Evolutionary conservation across 176 grass and related monocot species (phyloP).

Genomic region (Zoysia pacifica): DNA sequence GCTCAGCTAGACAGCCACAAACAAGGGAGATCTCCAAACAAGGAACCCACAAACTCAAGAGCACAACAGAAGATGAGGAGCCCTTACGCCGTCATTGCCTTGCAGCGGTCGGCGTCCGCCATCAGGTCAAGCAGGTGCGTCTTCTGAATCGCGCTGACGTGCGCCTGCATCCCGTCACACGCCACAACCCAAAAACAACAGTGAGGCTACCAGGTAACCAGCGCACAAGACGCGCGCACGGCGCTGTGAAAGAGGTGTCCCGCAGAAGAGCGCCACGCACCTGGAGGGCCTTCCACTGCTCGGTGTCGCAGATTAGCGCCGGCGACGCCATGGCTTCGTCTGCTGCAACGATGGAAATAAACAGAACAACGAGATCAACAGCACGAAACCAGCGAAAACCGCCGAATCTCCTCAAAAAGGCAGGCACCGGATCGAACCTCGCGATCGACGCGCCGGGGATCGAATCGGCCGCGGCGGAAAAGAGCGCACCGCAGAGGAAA

Average conservation of each 20-base stretch:
- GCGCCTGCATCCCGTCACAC: slow-evolving; percentile 47
- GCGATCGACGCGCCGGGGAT: neutral
- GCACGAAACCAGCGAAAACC: neutral
- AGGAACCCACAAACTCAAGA: slow-evolving; percentile 8
- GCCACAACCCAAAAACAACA: slow-evolving; percentile 9
- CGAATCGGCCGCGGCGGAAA: neutral
- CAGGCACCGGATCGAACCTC: neutral
- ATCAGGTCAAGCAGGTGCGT: slow-evolving; percentile 85
- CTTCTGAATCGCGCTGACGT: slow-evolving; percentile 62
- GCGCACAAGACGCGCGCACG: neutral
- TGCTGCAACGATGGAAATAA: neutral
- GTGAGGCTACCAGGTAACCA: slow-evolving; percentile 21
- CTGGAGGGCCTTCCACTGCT: slow-evolving; percentile 83
- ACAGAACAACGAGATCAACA: slow-evolving; percentile 3
- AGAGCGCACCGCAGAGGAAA: neutral
- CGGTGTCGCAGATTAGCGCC: slow-evolving; percentile 67
- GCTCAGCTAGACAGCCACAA: neutral
- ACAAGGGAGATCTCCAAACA: neutral
- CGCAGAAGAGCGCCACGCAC: slow-evolving; percentile 28
- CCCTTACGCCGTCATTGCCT: slow-evolving; percentile 83
- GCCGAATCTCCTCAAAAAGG: neutral
- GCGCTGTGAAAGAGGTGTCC: neutral
- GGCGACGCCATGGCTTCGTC: slow-evolving; percentile 65
- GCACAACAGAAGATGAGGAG: neutral
- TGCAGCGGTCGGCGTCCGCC: slow-evolving; percentile 76